Conservation (phyloP, 139 green algal genomes). For the Ostreobium quekettii region DNA sequence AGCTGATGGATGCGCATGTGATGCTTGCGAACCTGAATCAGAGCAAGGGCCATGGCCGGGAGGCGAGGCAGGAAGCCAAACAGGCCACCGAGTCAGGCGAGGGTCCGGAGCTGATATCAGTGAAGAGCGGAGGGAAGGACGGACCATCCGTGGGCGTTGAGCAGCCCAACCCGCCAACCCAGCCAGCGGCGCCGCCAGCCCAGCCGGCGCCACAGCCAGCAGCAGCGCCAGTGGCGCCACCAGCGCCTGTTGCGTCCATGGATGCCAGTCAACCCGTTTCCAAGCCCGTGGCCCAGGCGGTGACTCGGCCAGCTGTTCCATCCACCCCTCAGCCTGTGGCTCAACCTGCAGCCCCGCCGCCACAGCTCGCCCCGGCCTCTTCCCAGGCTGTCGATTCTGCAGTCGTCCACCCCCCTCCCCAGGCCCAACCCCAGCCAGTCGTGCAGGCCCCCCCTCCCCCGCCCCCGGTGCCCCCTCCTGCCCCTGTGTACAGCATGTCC, state of each 20-base stretch:
- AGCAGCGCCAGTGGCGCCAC: neutral
- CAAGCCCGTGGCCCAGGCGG: too few relatives aligned
- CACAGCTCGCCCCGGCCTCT: too few relatives aligned
- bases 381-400: neutral
- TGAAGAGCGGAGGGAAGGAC: neutral
- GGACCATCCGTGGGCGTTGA: neutral
- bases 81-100: neutral
- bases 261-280: too few relatives aligned
- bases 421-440: neutral
- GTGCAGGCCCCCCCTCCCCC: neutral
- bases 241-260: neutral
- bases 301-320: too few relatives aligned
- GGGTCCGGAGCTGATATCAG: neutral
- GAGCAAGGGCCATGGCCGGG: too few relatives aligned
- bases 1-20: constrained; percentile 14
- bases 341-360: neutral
- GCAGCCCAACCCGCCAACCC: neutral
- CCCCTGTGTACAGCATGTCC: too few relatives aligned
- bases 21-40: neutral
- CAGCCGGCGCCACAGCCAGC: constrained; percentile 1
- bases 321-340: neutral
- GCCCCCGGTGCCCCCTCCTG: neutral
- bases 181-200: neutral
- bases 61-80: neutral
- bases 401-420: neutral